Percentiles rank a stretch among this genome's conserved stretches.
Evolutionary conservation across 2,329 filamentous ascomycete genomes (phyloP).

Genomic region (Aspergillus floridensis): DNA sequence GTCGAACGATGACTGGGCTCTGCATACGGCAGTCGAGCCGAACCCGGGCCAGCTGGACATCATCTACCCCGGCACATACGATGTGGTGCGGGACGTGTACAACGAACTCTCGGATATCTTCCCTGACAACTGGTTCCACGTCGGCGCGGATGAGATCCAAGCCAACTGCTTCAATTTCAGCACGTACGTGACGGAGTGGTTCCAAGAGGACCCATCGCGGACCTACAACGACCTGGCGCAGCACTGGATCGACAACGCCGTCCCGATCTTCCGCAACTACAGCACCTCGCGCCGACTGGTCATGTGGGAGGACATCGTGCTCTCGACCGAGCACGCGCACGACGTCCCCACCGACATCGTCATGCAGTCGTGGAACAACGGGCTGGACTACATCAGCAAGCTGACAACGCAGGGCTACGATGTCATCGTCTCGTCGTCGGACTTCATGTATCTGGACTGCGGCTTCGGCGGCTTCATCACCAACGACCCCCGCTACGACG

Average conservation of each 20-base stretch:
- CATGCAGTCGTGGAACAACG: conserved; percentile 57
- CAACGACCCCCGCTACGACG: conserved; percentile 58
- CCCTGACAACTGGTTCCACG: conserved; percentile 55
- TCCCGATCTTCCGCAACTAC: conserved; percentile 51
- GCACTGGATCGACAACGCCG: conserved; percentile 53
- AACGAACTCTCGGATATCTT: conserved; percentile 52
- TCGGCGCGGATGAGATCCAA: conserved; percentile 57
- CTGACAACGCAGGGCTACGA: conserved; percentile 52
- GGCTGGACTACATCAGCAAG: conserved; percentile 51
- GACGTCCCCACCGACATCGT: conserved; percentile 52
- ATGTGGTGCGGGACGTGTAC: conserved; percentile 55
- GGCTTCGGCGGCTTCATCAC: conserved; percentile 54
- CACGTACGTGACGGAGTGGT: conserved; percentile 49
- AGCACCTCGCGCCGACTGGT: conserved; percentile 50
- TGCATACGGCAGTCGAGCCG: conserved; percentile 57
- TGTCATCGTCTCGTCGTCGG: conserved; percentile 55
- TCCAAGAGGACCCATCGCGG: conserved; percentile 50
- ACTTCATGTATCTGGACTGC: conserved; percentile 59
- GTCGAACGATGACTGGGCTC: conserved; percentile 57
- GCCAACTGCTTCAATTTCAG: conserved; percentile 59
- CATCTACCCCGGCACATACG: conserved; percentile 56
- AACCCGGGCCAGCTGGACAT: conserved; percentile 58
- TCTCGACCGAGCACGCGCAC: conserved; percentile 46
- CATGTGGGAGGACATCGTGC: conserved; percentile 58
- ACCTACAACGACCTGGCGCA: conserved; percentile 54